These are phyloP conservation scores for Pseudogymnoascus sp. DNA, from an alignment of 2,329 filamentous ascomycete species.

Conservation along the genomic window DNA sequence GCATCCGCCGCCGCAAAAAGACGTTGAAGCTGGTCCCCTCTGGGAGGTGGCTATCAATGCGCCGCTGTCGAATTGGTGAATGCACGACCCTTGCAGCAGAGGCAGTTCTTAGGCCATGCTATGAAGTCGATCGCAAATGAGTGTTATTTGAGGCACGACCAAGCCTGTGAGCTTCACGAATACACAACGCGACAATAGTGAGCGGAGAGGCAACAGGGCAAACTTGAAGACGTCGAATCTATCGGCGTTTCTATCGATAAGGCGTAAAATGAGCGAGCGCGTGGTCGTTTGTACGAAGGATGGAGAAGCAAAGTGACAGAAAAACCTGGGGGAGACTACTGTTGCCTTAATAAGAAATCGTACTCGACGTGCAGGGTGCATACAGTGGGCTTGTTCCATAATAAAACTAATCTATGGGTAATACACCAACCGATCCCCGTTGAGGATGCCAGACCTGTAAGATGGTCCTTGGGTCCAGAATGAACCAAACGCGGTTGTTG, in stretches of 20 bases:
- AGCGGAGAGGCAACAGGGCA: neutral
- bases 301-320: neutral
- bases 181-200: neutral
- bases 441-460: constrained; percentile 2
- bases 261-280: neutral
- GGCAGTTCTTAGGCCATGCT: constrained; percentile 2
- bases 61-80: constrained; percentile 2
- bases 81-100: constrained; percentile 5
- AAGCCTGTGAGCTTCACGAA: neutral
- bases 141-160: neutral
- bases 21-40: neutral
- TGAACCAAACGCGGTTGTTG: constrained; percentile 7
- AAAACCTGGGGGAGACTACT: constrained; percentile 8
- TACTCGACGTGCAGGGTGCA: neutral
- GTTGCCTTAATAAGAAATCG: constrained; percentile 9
- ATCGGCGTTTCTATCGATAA: neutral
- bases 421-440: constrained; percentile 1
- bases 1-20: neutral
- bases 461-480: constrained; percentile 6
- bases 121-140: neutral
- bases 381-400: neutral
- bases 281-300: neutral
- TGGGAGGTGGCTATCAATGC: neutral
- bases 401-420: constrained; percentile 5
- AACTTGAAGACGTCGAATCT: neutral